Evolutionary conservation across 768 basidiomycete species (phyloP).

Genomic region (Serendipita vermifera): DNA sequence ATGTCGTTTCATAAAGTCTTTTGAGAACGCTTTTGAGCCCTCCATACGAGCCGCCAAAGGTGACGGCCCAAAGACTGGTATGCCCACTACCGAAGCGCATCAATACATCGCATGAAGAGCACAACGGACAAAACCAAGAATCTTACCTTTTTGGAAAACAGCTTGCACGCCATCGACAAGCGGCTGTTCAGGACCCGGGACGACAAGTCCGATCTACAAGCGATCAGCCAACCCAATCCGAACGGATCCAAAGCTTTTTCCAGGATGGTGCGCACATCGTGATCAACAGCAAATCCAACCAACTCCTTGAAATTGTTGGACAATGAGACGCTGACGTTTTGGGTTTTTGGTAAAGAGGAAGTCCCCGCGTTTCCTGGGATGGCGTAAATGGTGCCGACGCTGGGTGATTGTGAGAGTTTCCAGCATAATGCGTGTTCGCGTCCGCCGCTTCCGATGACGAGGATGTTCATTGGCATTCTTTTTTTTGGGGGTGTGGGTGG

Average conservation of each 20-base stretch:
- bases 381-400: conserved; percentile 68
- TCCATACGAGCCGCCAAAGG: conserved; percentile 87
- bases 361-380: conserved; percentile 98
- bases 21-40: conserved; percentile 93
- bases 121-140: conserved; percentile 6
- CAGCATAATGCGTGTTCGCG: conserved; percentile 92
- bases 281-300: conserved; percentile 62
- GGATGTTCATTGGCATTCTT: conserved; percentile 41
- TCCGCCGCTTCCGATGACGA: conserved; percentile 81
- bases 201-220: conserved; percentile 60
- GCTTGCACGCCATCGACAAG: conserved; percentile 87
- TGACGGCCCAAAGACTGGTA: conserved; percentile 88
- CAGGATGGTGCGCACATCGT: conserved; percentile 38
- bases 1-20: conserved; percentile 89
- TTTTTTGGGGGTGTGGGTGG: too few species aligned
- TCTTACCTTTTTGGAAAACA: conserved; percentile 74
- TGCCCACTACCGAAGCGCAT: conserved; percentile 52
- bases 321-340: conserved; percentile 47
- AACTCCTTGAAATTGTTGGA: conserved; percentile 51
- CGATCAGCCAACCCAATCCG: conserved; percentile 11
- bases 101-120: conserved; percentile 14
- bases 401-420: conserved; percentile 67
- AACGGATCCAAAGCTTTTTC: conserved; percentile 15
- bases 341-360: conserved; percentile 49
- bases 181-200: conserved; percentile 94